A percentile compares a stretch with the other conserved stretches of the same genome.
phyloP scores from a whole-genome alignment of 805 yeast genomes.

The Wickerhamiella cacticola region DNA sequence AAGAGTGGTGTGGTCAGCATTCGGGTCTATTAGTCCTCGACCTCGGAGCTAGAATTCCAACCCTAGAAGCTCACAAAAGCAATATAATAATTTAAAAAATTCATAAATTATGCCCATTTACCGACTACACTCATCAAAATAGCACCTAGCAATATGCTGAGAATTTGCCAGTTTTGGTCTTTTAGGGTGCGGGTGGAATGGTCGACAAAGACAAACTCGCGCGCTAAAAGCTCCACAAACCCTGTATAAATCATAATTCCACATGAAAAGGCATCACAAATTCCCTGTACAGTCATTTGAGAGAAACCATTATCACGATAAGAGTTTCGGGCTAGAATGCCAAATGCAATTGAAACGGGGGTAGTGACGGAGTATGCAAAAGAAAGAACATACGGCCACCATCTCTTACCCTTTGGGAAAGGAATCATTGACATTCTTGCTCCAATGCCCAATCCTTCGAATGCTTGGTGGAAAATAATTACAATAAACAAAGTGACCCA shows the following conservation, averaged over 20 bases:
- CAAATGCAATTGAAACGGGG: conserved; percentile 62
- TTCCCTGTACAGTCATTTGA: conserved; percentile 48
- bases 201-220: conserved; percentile 48
- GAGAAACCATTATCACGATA: conserved; percentile 44
- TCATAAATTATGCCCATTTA: conserved; percentile 47
- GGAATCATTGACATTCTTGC: conserved; percentile 50
- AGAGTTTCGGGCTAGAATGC: conserved; percentile 52
- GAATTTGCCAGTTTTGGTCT: conserved; percentile 34
- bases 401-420: conserved; percentile 38
- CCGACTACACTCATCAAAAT: conserved; percentile 64
- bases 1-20: neutral
- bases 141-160: conserved; percentile 42
- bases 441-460: conserved; percentile 72
- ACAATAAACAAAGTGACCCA: conserved; percentile 54
- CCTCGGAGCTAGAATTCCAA: too few relatives aligned
- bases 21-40: too few relatives aligned
- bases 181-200: conserved; percentile 32
- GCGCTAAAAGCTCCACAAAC: conserved; percentile 61
- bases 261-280: conserved; percentile 57
- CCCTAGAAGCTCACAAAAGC: too few relatives aligned
- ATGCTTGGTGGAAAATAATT: conserved; percentile 60
- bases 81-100: neutral
- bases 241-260: conserved; percentile 65
- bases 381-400: conserved; percentile 43
- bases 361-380: conserved; percentile 47